phyloP scores from a whole-genome alignment of 2,329 filamentous ascomycete species.

The Sporothrix phasma region DNA sequence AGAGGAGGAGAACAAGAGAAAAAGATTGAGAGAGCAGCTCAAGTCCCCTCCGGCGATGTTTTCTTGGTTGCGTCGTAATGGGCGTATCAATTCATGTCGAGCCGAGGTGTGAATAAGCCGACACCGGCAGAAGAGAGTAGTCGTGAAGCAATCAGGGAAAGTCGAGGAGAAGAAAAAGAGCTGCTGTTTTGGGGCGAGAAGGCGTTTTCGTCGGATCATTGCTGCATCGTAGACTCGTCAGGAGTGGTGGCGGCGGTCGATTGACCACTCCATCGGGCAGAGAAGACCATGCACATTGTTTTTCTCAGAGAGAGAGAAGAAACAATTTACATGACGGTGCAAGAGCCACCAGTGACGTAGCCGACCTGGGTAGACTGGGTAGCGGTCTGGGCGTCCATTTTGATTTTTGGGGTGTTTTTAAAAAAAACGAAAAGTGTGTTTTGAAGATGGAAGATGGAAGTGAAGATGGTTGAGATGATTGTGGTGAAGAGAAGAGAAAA shows the following conservation, averaged over 20 bases:
- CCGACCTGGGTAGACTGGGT: slow-evolving; percentile 20
- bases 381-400: slow-evolving; percentile 18
- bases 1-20: background rate
- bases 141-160: too few species aligned
- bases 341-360: slow-evolving; percentile 24
- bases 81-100: too few species aligned
- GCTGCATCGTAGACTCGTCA: background rate
- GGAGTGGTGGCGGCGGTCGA: background rate
- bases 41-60: too few species aligned
- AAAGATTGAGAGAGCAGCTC: too few species aligned
- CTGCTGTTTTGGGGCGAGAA: background rate
- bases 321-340: slow-evolving; percentile 29
- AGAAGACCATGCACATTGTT: background rate
- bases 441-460: slow-evolving; percentile 3
- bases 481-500: slow-evolving; percentile 19
- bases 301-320: background rate
- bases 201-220: background rate
- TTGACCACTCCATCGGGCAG: background rate
- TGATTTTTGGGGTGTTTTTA: slow-evolving; percentile 10
- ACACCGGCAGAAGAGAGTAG: too few species aligned
- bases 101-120: too few species aligned
- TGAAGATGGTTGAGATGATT: slow-evolving; percentile 9
- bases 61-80: too few species aligned
- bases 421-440: slow-evolving; percentile 7
- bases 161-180: background rate